phyloP scores from a whole-genome alignment of 306 rosid genomes.

The Notholithocarpus densiflorus region DNA sequence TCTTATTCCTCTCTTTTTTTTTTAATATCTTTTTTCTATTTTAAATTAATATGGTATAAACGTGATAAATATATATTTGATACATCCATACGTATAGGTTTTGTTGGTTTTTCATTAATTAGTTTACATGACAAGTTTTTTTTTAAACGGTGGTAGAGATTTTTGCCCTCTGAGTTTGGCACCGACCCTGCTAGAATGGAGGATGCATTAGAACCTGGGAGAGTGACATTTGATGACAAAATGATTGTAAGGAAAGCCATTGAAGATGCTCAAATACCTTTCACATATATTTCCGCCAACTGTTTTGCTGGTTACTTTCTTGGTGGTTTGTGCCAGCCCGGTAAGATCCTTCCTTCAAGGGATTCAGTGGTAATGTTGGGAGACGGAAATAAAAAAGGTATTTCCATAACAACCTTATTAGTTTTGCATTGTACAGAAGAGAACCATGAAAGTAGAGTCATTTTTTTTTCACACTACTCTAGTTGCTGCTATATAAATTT shows the following conservation, averaged over 20 bases:
- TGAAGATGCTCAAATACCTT: constrained; percentile 62
- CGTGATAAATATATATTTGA: no score
- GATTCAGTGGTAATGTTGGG: constrained; percentile 58
- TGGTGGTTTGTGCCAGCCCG: constrained; percentile 71
- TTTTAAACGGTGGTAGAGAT: constrained; percentile 38
- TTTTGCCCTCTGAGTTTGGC: constrained; percentile 76
- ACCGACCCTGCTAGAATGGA: constrained; percentile 67
- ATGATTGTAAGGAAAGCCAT: constrained; percentile 72
- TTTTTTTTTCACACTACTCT: no score
- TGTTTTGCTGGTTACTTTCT: constrained; percentile 77
- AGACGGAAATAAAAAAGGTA: constrained; percentile 74
- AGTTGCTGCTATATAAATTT: no score
- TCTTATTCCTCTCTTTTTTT: no score
- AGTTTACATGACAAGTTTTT: background rate
- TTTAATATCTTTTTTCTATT: no score
- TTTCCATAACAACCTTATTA: background rate
- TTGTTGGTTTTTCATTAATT: background rate
- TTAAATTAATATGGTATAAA: no score
- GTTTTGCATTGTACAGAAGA: background rate
- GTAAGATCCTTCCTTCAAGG: constrained; percentile 42
- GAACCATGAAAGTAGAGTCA: no score
- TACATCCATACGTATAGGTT: no score
- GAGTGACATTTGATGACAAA: constrained; percentile 76
- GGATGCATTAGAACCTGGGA: constrained; percentile 68
- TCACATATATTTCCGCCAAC: constrained; percentile 64